phyloP scores from a whole-genome alignment of 192 early-diverging fungal species.

The Haplosporangium gracile region DNA sequence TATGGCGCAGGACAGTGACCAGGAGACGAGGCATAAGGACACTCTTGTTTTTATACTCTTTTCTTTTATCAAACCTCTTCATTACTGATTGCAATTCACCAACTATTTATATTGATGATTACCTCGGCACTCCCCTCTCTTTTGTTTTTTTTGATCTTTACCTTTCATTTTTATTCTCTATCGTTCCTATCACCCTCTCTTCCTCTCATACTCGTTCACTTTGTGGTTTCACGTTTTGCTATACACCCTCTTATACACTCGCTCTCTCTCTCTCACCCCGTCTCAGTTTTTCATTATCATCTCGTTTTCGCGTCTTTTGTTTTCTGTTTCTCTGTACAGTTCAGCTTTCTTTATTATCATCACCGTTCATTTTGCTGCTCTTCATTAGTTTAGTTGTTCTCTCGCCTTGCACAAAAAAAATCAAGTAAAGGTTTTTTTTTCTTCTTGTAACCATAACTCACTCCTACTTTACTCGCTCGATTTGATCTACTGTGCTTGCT shows the following conservation, averaged over 20 bases:
- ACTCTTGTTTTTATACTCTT: not conserved
- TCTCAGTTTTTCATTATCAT: not conserved
- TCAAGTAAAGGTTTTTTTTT: no score
- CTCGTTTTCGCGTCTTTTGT: not conserved
- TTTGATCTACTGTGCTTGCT: no score
- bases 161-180: not conserved
- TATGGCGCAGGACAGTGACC: not conserved
- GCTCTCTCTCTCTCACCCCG: no score
- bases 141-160: no score
- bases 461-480: no score
- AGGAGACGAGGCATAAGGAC: not conserved
- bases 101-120: not conserved
- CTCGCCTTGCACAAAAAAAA: no score
- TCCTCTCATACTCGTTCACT: not conserved
- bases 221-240: not conserved
- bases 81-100: not conserved
- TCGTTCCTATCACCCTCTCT: not conserved
- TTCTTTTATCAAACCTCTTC: not conserved
- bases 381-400: no score
- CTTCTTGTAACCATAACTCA: no score
- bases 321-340: not conserved
- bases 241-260: no score
- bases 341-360: not conserved
- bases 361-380: not conserved
- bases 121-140: not conserved